These are phyloP conservation scores for Suillus subalutaceus DNA, from an alignment of 768 basidiomycete genomes.

Conservation along the genomic window DNA sequence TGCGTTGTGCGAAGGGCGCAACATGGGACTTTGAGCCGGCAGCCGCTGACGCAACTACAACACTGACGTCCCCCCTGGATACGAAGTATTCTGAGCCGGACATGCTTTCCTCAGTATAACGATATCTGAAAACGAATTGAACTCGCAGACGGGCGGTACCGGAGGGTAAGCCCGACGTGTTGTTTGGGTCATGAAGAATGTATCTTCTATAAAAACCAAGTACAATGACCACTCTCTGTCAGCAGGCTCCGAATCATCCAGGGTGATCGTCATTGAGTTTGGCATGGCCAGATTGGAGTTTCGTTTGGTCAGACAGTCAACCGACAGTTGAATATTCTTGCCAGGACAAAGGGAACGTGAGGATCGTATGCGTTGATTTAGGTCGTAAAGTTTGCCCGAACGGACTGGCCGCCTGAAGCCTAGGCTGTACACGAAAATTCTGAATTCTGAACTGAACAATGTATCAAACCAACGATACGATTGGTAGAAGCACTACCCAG, in stretches of 20 bases:
- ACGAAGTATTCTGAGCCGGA: not conserved
- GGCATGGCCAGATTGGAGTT: not conserved
- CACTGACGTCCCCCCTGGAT: not conserved
- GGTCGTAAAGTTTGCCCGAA: not conserved
- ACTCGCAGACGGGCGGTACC: not conserved
- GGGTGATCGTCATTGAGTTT: not conserved
- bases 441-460: too few species aligned
- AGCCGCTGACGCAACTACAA: not conserved
- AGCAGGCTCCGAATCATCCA: not conserved
- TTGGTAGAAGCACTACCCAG: too few species aligned
- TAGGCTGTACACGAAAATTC: not conserved
- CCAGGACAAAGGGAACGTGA: too few species aligned
- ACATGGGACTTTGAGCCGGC: not conserved
- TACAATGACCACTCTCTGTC: not conserved
- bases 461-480: too few species aligned
- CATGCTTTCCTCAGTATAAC: not conserved
- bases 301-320: not conserved
- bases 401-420: not conserved
- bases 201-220: not conserved
- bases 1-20: not conserved
- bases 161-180: not conserved
- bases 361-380: not conserved
- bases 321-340: too few species aligned
- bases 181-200: not conserved
- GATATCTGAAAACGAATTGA: not conserved